Conservation (phyloP, 2,329 filamentous ascomycete species). For the Metarhizium sp. region DNA sequence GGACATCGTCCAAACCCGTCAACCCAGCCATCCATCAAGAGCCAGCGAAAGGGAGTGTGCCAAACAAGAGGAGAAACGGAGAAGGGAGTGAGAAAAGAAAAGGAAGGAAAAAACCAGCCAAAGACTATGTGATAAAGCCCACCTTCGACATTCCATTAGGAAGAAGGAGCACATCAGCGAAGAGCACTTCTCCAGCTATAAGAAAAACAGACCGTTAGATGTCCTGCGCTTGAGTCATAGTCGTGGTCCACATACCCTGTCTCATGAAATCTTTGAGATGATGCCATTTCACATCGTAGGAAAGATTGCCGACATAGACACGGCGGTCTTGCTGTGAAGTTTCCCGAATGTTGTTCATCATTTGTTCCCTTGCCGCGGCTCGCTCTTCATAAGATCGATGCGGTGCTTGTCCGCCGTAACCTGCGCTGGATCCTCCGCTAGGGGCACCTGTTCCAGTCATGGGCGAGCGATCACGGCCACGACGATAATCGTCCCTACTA, state of each 20-base stretch:
- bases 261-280: conserved; percentile 99
- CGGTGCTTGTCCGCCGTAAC: conserved; percentile 49
- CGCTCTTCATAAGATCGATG: conserved; percentile 80
- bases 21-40: conserved; percentile 90
- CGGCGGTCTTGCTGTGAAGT: conserved; percentile 97
- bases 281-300: conserved; percentile 99
- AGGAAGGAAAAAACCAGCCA: conserved; percentile 51
- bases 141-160: conserved; percentile 99
- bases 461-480: conserved; percentile 69
- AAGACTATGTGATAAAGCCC: conserved; percentile 83
- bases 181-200: conserved; percentile 95
- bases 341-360: conserved; percentile 92
- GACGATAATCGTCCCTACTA: conserved; percentile 69
- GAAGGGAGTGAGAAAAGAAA: conserved; percentile 60
- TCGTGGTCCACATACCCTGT: conserved; percentile 62
- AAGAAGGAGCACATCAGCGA: conserved; percentile 98
- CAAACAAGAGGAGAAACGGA: conserved; percentile 41
- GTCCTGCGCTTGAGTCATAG: background rate
- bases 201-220: background rate
- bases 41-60: conserved; percentile 45
- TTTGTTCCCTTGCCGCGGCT: conserved; percentile 75
- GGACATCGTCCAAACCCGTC: conserved; percentile 93
- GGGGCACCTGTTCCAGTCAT: conserved; percentile 67
- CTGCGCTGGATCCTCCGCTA: conserved; percentile 60
- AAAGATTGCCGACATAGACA: conserved; percentile 98